A percentile compares a stretch with the other conserved stretches of the same genome.
Evolutionary conservation across 305 asterid species (phyloP).

Genomic region (Fraxinus latifolia): DNA sequence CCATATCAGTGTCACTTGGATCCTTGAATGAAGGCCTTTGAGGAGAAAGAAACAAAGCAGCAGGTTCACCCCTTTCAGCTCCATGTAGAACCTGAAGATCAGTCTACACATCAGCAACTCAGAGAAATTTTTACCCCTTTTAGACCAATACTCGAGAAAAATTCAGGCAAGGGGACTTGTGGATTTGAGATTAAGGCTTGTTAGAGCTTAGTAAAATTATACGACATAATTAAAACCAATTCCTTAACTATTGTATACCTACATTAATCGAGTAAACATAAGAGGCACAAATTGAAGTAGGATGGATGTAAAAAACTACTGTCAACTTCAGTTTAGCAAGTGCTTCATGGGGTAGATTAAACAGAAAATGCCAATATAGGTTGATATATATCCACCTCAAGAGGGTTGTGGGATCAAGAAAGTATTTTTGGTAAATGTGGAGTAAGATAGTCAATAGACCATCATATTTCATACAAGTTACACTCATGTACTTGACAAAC

Average conservation of each 20-base stretch:
- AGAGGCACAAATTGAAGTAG: not conserved
- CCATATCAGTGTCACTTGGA: constrained; percentile 37
- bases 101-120: constrained; percentile 30
- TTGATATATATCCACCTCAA: not conserved
- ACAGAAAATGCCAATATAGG: not conserved
- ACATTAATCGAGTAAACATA: not conserved
- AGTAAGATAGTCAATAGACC: not conserved
- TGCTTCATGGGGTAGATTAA: not conserved
- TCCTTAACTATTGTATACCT: not conserved
- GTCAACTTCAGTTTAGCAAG: not conserved
- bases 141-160: not conserved
- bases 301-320: not conserved
- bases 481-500: not conserved
- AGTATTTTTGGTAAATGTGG: not conserved
- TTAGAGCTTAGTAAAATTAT: not conserved
- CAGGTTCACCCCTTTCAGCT: constrained; percentile 84
- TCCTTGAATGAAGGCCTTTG: constrained; percentile 69
- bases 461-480: not conserved
- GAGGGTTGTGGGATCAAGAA: not conserved
- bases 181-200: not conserved
- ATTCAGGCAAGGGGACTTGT: not conserved
- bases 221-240: not conserved
- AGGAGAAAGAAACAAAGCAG: constrained; percentile 87
- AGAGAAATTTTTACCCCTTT: not conserved
- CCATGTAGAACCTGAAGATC: constrained; percentile 77